phyloP scores from a whole-genome alignment of 2,329 filamentous ascomycete species.

The Pseudohalonectria lignicola region DNA sequence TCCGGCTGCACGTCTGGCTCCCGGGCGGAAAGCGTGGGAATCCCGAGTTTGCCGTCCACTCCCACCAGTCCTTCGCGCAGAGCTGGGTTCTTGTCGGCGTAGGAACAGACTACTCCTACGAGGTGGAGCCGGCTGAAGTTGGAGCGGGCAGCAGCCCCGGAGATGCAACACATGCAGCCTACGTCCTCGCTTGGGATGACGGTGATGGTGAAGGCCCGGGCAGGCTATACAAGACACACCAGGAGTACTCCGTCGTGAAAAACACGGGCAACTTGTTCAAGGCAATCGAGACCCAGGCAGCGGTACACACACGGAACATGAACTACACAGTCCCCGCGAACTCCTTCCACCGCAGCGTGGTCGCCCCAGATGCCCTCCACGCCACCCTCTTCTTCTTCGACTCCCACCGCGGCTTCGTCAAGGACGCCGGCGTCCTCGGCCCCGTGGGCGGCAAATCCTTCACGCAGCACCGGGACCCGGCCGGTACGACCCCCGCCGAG shows the following conservation, averaged over 20 bases:
- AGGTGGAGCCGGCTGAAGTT: constrained; percentile 8
- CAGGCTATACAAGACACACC: constrained; percentile 13
- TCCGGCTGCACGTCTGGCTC: constrained; percentile 23
- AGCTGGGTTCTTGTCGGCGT: constrained; percentile 24
- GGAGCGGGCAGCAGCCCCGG: background rate
- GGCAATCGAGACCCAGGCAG: constrained; percentile 3
- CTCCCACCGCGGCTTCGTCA: constrained; percentile 16
- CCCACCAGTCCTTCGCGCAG: constrained; percentile 21
- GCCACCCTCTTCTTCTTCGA: constrained; percentile 26
- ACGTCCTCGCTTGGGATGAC: constrained; percentile 15
- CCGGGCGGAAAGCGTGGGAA: constrained; percentile 18
- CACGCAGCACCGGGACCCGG: constrained; percentile 12
- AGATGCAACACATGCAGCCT: constrained; percentile 18
- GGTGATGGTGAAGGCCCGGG: constrained; percentile 8
- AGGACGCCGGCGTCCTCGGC: constrained; percentile 19
- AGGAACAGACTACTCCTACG: constrained; percentile 17
- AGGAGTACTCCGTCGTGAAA: constrained; percentile 13
- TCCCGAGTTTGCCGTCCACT: constrained; percentile 16
- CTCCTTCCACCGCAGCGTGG: constrained; percentile 16
- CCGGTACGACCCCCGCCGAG: constrained; percentile 7
- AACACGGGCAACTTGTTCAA: constrained; percentile 14
- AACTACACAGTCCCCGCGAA: constrained; percentile 19
- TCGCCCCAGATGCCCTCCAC: constrained; percentile 16
- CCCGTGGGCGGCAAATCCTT: constrained; percentile 13
- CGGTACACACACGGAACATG: constrained; percentile 8